Percentiles rank a stretch among this genome's conserved stretches.
Conservation (phyloP, 345 rosid species). For the Populus alba region DNA sequence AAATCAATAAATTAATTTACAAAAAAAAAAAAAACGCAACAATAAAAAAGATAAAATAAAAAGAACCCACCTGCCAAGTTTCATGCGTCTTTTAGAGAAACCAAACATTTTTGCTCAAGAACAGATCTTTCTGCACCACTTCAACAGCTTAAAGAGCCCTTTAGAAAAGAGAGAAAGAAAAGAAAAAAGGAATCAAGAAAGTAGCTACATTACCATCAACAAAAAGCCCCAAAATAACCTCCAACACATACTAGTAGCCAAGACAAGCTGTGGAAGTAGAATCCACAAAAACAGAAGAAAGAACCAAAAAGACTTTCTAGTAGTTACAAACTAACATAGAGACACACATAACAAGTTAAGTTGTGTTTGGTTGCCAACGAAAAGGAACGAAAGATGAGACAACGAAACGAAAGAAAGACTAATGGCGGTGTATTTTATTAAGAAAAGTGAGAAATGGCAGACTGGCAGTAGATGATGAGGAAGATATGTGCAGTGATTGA, state of each 20-base stretch:
- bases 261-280: neutral
- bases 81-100: slow-evolving; percentile 81
- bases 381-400: neutral
- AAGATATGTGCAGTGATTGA: too few relatives aligned
- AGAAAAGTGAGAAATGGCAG: neutral
- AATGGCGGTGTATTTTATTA: too few relatives aligned
- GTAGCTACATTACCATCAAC: neutral
- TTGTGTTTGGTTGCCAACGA: neutral
- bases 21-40: neutral
- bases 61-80: slow-evolving; percentile 77
- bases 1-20: neutral
- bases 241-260: neutral
- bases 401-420: neutral
- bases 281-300: neutral
- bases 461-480: neutral
- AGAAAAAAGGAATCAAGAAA: neutral
- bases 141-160: slow-evolving; percentile 5
- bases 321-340: slow-evolving; percentile 2
- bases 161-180: neutral
- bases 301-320: neutral
- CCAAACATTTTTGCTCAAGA: slow-evolving; percentile 63
- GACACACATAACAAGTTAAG: slow-evolving; percentile 4
- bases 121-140: neutral
- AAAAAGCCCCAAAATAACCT: neutral
- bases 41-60: neutral